These are phyloP conservation scores for Trypanosoma avium DNA, from an alignment of 208 protist genomes.

Conservation along the genomic window DNA sequence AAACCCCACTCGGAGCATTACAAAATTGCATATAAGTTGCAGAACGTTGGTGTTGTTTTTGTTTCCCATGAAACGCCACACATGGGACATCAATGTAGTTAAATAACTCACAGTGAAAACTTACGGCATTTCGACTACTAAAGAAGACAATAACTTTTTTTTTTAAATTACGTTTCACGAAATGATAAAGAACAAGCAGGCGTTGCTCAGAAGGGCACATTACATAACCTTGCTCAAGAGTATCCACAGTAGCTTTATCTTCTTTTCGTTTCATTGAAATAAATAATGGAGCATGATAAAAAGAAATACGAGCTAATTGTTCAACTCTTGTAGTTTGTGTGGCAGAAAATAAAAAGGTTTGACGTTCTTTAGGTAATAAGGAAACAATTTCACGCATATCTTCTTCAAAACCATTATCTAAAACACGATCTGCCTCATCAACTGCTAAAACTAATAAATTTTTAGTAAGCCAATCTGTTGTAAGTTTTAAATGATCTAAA, in stretches of 20 bases:
- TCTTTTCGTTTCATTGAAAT: conserved; percentile 95
- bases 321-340: conserved; percentile 99
- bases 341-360: conserved; percentile 99
- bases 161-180: conserved; percentile 98
- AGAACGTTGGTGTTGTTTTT: conserved; percentile 99
- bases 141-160: conserved; percentile 99
- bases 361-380: conserved; percentile 95
- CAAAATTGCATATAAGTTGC: conserved; percentile 99
- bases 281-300: conserved; percentile 93
- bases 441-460: conserved; percentile 97
- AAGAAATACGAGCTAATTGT: conserved; percentile 95
- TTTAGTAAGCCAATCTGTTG: conserved; percentile 96
- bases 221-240: conserved; percentile 98
- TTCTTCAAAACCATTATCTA: conserved; percentile 98
- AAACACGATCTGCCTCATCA: conserved; percentile 99
- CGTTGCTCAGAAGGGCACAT: conserved; percentile 94
- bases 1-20: conserved; percentile 97
- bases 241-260: conserved; percentile 93
- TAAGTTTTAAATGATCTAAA: conserved; percentile 98
- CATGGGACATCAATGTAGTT: conserved; percentile 99
- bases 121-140: conserved; percentile 97
- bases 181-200: conserved; percentile 98
- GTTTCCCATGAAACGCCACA: conserved; percentile 98
- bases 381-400: conserved; percentile 99
- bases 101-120: conserved; percentile 99